These are phyloP conservation scores for Kodamaea sp. DNA, from an alignment of 1,139 yeast genomes.

Conservation along the genomic window DNA sequence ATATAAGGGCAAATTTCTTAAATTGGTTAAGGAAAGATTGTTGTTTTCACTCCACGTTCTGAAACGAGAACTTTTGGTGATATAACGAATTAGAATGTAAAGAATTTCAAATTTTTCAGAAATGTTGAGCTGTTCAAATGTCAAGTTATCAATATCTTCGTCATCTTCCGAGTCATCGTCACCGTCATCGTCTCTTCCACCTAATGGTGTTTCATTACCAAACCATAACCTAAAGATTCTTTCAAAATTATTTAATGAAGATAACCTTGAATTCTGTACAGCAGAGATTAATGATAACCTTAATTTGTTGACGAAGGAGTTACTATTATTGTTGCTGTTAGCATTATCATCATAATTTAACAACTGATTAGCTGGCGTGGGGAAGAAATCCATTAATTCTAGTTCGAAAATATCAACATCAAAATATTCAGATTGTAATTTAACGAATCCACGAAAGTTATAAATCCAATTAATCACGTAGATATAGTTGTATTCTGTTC, in stretches of 20 bases:
- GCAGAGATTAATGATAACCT: slow-evolving; percentile 39
- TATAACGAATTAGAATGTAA: slow-evolving; percentile 37
- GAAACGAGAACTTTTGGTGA: slow-evolving; percentile 35
- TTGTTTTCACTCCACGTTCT: slow-evolving; percentile 43
- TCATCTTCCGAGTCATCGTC: slow-evolving; percentile 16
- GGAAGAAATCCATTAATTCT: slow-evolving; percentile 41
- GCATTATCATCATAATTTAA: slow-evolving; percentile 7
- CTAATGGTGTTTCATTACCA: slow-evolving; percentile 37
- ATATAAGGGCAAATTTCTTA: slow-evolving; percentile 21
- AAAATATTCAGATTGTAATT: slow-evolving; percentile 44
- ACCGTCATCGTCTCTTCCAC: slow-evolving; percentile 28
- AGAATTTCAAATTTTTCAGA: slow-evolving; percentile 46
- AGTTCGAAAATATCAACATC: slow-evolving; percentile 55
- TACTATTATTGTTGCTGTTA: not conserved
- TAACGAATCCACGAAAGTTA: slow-evolving; percentile 41
- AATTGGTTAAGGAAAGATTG: slow-evolving; percentile 29
- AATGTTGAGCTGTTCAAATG: slow-evolving; percentile 38
- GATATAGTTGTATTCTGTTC: slow-evolving; percentile 35
- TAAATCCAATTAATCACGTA: slow-evolving; percentile 53
- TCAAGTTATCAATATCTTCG: slow-evolving; percentile 14
- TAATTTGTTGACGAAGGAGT: slow-evolving; percentile 38
- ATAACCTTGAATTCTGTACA: slow-evolving; percentile 27
- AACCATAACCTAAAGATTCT: slow-evolving; percentile 44
- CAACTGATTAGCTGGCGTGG: slow-evolving; percentile 5
- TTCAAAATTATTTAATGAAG: slow-evolving; percentile 41